Conservation (phyloP, 805 yeast genomes). For the Henningerozyma blattae region DNA sequence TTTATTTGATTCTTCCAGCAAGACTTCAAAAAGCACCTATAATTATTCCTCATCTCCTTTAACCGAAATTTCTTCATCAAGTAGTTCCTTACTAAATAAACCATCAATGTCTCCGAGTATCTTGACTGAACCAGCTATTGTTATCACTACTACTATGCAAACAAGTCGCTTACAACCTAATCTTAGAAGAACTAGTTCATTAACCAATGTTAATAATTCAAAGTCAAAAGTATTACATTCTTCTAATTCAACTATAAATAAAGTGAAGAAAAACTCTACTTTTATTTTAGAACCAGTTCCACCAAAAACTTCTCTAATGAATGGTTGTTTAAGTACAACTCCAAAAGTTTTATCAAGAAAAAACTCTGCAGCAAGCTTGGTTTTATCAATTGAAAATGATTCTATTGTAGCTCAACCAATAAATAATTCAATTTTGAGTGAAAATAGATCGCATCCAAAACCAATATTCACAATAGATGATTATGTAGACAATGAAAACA, state of each 20-base stretch:
- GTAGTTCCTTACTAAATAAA: background rate
- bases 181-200: background rate
- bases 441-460: too few relatives aligned
- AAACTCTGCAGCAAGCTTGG: slow-evolving; percentile 6
- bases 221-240: background rate
- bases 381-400: too few relatives aligned
- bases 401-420: too few relatives aligned
- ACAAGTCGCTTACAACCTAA: background rate
- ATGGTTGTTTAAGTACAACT: slow-evolving; percentile 22
- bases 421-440: too few relatives aligned
- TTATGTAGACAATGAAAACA: too few relatives aligned
- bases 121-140: background rate
- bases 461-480: too few relatives aligned
- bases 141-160: slow-evolving; percentile 1
- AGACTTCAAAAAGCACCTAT: background rate
- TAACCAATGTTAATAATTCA: background rate
- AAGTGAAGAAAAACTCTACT: slow-evolving; percentile 15
- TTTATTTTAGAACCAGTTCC: slow-evolving; percentile 22
- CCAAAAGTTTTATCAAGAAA: slow-evolving; percentile 14
- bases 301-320: slow-evolving; percentile 20
- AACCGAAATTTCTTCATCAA: background rate
- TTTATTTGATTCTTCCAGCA: background rate
- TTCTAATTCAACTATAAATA: background rate
- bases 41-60: background rate
- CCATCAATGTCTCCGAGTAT: background rate